phyloP scores from a whole-genome alignment of 805 yeast species.

The Wickerhamiella vanderwaltii region DNA sequence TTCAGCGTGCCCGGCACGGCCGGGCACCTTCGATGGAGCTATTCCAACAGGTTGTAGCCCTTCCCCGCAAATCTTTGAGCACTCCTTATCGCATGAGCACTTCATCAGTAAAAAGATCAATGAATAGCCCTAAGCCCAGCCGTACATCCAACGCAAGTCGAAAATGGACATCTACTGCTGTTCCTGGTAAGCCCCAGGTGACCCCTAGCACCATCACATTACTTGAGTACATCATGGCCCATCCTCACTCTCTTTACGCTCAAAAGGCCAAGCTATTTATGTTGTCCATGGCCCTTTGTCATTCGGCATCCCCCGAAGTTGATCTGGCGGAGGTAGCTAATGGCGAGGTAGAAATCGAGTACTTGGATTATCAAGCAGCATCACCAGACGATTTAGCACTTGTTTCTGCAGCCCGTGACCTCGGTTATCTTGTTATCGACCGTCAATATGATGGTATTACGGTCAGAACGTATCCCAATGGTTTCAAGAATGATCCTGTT shows the following conservation, averaged over 20 bases:
- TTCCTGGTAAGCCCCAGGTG: constrained; percentile 32
- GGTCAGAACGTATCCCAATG: constrained; percentile 71
- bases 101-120: not conserved
- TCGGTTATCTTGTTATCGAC: constrained; percentile 78
- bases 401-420: constrained; percentile 86
- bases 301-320: constrained; percentile 71
- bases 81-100: not conserved
- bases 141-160: not conserved
- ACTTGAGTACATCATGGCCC: constrained; percentile 52
- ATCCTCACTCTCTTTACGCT: constrained; percentile 62
- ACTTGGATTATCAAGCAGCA: constrained; percentile 76
- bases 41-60: constrained; percentile 18
- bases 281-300: constrained; percentile 74
- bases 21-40: constrained; percentile 16
- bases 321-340: constrained; percentile 23
- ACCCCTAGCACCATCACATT: constrained; percentile 52
- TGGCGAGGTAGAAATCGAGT: constrained; percentile 38
- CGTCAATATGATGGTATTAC: constrained; percentile 48
- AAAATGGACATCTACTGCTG: constrained; percentile 40
- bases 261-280: constrained; percentile 67
- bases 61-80: constrained; percentile 17
- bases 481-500: constrained; percentile 52
- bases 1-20: constrained; percentile 18
- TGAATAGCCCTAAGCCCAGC: not conserved
- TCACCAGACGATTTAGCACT: constrained; percentile 95